Base-by-base conservation (phyloP, 2,329 filamentous ascomycete species). In the Epichloe glyceriae region DNA sequence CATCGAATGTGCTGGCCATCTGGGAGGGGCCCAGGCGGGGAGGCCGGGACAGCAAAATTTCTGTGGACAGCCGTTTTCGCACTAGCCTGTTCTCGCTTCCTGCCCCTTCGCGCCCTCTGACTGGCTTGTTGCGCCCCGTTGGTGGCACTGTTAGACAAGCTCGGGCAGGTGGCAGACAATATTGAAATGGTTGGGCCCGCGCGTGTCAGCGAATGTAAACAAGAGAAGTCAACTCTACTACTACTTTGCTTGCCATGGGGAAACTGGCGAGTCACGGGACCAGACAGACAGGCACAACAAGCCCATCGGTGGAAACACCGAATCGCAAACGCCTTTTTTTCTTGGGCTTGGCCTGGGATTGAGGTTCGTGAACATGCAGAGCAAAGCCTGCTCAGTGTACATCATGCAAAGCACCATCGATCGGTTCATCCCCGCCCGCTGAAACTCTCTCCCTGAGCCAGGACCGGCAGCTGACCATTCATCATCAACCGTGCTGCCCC, bases 1-100 rank as follows among this genome's bases (percentile, higher is more conserved):
- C 46, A 34, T 48, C 34, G 50, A 40, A n/a, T 38, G 43, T 41
- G 49, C 14, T 50, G 49, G 34, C 45, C 43, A 19, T 38, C 7
- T 19, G 30, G 26, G 26, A 26, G 43, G 33, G 45, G 50, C 30
- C 30, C 46, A 40, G 19, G 40, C 46, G 40, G 41, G n/a, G 35
- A 30, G 46, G 15, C 26, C 41, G 26, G 47, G 26, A 3, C 33
- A 43, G 42, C 44, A 12, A 34, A 41, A 35, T 34, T 51, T 43
- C 41, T 46, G 12, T 34, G 38, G 19, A 19, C 35, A 7, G 40
- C 49, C 49, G 34, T 19, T 35, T 46, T 42, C 43, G 43, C 20
- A 41, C 43, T 50, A 51, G 38, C 37, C 35, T 12, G 22, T 22
- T 30, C 37, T 51, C 19, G 37, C 44, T 39, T 45, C 14, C n/a